Conservation (phyloP, 108 stramenopile genomes). For the Cyclotella atomus region DNA sequence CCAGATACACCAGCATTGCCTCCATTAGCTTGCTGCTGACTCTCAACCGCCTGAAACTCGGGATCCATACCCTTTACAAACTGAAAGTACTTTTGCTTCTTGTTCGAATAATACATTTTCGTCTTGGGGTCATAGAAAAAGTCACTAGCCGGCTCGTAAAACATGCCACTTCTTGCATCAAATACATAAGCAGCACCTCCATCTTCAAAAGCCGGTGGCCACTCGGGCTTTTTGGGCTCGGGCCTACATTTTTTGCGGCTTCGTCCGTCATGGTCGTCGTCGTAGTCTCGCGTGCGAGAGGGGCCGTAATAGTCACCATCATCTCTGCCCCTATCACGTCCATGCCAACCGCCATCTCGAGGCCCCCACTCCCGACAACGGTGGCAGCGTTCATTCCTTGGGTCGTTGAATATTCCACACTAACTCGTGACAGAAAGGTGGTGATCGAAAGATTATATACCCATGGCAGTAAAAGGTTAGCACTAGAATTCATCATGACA, state of each 20-base stretch:
- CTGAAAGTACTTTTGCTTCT: conserved; percentile 62
- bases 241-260: conserved; percentile 2
- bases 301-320: conserved; percentile 19
- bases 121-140: conserved; percentile 89
- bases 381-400: conserved; percentile 28
- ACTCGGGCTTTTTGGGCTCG: conserved; percentile 38
- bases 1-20: not conserved
- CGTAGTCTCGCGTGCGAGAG: not conserved
- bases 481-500: not conserved
- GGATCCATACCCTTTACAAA: conserved; percentile 42
- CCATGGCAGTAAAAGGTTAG: not conserved
- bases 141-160: conserved; percentile 75
- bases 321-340: not conserved
- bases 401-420: conserved; percentile 35
- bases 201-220: conserved; percentile 81
- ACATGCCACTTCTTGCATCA: conserved; percentile 78
- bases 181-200: conserved; percentile 74
- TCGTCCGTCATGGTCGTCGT: conserved; percentile 10
- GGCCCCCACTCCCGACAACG: conserved; percentile 14
- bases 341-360: conserved; percentile 9
- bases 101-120: conserved; percentile 78
- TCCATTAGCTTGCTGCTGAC: not conserved
- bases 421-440: conserved; percentile 6
- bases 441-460: not conserved
- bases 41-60: conserved; percentile 31